Evolutionary conservation across 805 yeast genomes (phyloP).

Genomic region (Yarrowia sp.): DNA sequence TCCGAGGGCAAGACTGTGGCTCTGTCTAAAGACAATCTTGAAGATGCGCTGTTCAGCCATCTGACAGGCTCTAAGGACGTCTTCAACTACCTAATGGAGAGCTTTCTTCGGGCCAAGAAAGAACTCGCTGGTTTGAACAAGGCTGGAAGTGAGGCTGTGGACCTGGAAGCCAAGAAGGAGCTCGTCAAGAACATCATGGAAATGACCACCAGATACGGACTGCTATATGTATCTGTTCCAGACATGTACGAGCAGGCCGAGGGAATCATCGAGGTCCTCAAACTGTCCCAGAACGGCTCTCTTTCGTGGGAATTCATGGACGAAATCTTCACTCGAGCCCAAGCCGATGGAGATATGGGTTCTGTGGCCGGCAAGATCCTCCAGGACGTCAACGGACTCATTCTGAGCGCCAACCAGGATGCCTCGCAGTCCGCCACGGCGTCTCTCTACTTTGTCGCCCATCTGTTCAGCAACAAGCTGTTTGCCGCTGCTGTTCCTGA

Average conservation of each 20-base stretch:
- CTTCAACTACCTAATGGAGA: conserved; percentile 30
- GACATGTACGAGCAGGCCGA: conserved; percentile 35
- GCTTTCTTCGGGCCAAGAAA: conserved; percentile 21
- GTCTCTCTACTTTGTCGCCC: conserved; percentile 57
- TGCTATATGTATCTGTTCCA: conserved; percentile 12
- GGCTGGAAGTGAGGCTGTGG: conserved; percentile 2
- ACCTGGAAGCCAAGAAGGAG: conserved; percentile 3
- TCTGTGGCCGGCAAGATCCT: conserved; percentile 12
- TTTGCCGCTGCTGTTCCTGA: conserved; percentile 68
- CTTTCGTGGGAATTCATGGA: conserved; percentile 32
- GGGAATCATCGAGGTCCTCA: conserved; percentile 10
- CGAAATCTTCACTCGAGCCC: conserved; percentile 11
- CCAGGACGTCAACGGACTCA: conserved; percentile 16
- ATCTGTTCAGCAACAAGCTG: conserved; percentile 64
- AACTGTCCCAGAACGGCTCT: conserved; percentile 20
- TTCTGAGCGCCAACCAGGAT: conserved; percentile 21
- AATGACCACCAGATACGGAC: conserved; percentile 17
- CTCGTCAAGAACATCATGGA: conserved; percentile 3
- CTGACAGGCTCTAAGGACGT: conserved; percentile 2
- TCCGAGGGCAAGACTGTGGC: conserved; percentile 7
- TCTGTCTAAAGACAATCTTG: neutral
- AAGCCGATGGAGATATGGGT: conserved; percentile 11
- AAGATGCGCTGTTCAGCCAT: conserved; percentile 27
- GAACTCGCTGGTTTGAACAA: conserved; percentile 14
- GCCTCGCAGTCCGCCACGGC: conserved; percentile 49